Base-by-base conservation (phyloP, 2,329 filamentous ascomycete species). In the Apiospora koreana region DNA sequence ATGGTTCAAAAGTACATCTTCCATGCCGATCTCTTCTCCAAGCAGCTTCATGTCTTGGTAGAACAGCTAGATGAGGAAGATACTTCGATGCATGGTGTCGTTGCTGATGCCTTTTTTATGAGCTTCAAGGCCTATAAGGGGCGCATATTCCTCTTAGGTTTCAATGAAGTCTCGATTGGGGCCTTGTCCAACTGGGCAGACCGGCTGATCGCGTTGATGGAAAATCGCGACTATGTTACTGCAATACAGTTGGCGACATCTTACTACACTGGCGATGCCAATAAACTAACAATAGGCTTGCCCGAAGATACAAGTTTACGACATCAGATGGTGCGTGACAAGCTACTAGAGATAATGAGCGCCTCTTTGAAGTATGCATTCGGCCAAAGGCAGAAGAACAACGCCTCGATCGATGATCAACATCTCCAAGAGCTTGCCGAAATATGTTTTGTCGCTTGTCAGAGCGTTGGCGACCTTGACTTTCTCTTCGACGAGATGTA, bases 31-130 rank as follows among this genome's bases (percentile, higher is more conserved):
- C 83, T 97, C 21, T 99, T 98, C 80, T 98, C 95, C 0, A 88
- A 89, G 35, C 96, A 98, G 78, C 84, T 99, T 16, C 92, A 94
- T 76, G 88, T 85, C 23, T 87, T 98, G 7, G 94, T 99, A 28
- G 96, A 98, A 79, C 92, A 95, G 72, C 85, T 96, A 23, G 92
- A 98, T 73, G 94, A 97, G 74, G 91, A 95, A 71, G 94, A 98
- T 76, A 86, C 89, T 0, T 93, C 94, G 0, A 93, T 98, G 91
- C 96, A 98, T 81, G 95, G 95, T 2, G 95, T 98, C 10, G 94
- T 98, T 65, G 95, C 95, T 9, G 96, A 99, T 84, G 96, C 95
- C 0, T 99, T 98, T 76, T 95, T 95, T 79, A 98, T 98, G 94
- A 98, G 95, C 80, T 95, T 98, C 81, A 94, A 93, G 77, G 89